A percentile compares a stretch with the other conserved stretches of the same genome.
phyloP scores from a whole-genome alignment of 495 filamentous ascomycete species.

The Trichoderma gamsii region DNA sequence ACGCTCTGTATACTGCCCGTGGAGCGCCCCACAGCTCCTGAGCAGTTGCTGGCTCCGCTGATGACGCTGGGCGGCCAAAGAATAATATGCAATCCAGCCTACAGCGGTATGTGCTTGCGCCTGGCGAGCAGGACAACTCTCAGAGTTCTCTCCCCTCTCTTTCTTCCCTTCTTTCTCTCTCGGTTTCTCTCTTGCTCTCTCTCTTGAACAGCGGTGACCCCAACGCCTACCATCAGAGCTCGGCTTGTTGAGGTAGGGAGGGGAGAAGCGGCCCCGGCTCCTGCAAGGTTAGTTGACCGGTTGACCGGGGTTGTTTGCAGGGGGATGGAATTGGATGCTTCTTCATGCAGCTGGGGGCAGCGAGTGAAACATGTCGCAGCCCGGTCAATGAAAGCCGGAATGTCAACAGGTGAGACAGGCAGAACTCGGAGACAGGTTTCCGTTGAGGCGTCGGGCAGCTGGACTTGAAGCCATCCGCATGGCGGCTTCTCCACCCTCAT shows the following conservation, averaged over 20 bases:
- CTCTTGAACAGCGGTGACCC: constrained; percentile 9
- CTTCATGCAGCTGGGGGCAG: constrained; percentile 1
- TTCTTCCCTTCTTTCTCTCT: neutral
- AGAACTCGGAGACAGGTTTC: neutral
- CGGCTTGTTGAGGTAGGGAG: constrained; percentile 9
- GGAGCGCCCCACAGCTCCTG: neutral
- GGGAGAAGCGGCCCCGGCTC: neutral
- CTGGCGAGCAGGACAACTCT: neutral
- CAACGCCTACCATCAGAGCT: neutral
- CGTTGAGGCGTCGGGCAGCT: neutral
- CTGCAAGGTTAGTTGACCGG: constrained; percentile 14
- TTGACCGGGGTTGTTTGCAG: constrained; percentile 2
- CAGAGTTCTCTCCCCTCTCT: neutral
- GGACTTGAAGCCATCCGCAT: neutral
- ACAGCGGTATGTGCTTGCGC: neutral
- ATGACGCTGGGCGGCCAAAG: neutral
- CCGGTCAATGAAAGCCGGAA: neutral
- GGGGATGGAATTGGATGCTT: constrained; percentile 14
- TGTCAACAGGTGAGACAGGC: neutral
- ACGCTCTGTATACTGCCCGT: neutral
- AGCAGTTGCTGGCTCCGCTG: neutral
- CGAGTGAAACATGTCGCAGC: constrained; percentile 14
- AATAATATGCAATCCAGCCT: neutral
- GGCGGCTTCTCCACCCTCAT: neutral
- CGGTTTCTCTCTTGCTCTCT: neutral